Evolutionary conservation across 202 grass and related monocot species (phyloP).

Genomic region (Carex arenaria): DNA sequence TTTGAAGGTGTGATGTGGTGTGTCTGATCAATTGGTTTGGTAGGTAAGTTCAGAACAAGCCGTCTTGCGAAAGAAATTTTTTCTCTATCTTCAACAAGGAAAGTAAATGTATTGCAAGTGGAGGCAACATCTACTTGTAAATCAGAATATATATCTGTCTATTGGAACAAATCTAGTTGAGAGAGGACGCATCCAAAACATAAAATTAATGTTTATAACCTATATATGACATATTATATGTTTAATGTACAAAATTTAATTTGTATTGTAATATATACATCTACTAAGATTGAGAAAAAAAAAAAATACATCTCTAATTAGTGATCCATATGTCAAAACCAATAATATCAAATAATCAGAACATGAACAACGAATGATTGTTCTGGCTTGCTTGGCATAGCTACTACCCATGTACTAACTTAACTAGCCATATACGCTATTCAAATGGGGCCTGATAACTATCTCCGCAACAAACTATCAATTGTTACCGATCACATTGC

Average conservation of each 20-base stretch:
- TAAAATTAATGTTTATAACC: background rate
- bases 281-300: background rate
- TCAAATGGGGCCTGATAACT: background rate
- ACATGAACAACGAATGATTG: background rate
- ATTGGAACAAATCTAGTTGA: background rate
- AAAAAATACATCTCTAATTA: background rate
- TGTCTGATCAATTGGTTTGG: background rate
- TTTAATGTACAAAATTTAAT: background rate
- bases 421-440: background rate
- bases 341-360: background rate
- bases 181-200: background rate
- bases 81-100: background rate
- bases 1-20: no score
- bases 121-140: background rate
- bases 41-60: background rate
- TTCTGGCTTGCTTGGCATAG: background rate
- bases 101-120: background rate
- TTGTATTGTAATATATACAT: background rate
- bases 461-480: background rate
- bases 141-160: background rate
- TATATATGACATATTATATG: background rate
- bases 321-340: background rate
- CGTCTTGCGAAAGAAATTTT: background rate
- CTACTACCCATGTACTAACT: background rate
- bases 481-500: background rate